Base-by-base conservation (phyloP, 2,329 filamentous ascomycete genomes). In the Elsinoe necatrix region DNA sequence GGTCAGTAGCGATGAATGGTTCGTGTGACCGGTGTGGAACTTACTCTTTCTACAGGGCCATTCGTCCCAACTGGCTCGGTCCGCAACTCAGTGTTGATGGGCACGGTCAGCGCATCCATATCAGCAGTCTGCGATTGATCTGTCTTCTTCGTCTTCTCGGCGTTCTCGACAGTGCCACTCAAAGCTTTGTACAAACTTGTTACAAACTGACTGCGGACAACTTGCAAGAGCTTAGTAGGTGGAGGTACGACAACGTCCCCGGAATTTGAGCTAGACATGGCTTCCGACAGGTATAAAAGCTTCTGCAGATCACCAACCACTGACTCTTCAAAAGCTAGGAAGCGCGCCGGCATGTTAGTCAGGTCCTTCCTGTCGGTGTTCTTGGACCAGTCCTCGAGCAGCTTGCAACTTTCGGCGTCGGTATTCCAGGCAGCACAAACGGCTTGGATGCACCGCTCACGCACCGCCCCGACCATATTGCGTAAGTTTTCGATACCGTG, bases 151-250 rank as follows among this genome's bases (percentile, higher is more conserved):
- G 83, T 70, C 57, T 83, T 83, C 72, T 97, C 90, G 2, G 93
- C 92, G 70, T 95, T 97, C 72, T 97, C 93, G 1, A 98, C 90
- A 83, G 98, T 92, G 20, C 92, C 93, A 64, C 89, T 95, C 35
- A 98, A 74, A 5, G 89, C 89, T 69, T 95, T 95, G 72, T 97
- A 97, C 42, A 98, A 75, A 58, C 91, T 95, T 5, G 86, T 90
- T 14, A 95, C 90, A 66, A 98, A 98, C 67, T 95, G 89, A 61
- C 84, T 86, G 61, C 91, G 82, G 14, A 97, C 89, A 81, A 91
- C 89, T 69, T 95, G 88, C 42, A 97, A 76, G 42, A 96, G 75
- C 70, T 97, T 98, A 6, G 85, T 79, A 34, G 89, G 85, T 4
- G 93, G 95, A 16, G 92, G 86, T 21, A 86, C 80, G 57, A 97